These are phyloP conservation scores for Xylaria hypoxylon DNA, from an alignment of 2,329 filamentous ascomycete genomes.

Conservation along the genomic window DNA sequence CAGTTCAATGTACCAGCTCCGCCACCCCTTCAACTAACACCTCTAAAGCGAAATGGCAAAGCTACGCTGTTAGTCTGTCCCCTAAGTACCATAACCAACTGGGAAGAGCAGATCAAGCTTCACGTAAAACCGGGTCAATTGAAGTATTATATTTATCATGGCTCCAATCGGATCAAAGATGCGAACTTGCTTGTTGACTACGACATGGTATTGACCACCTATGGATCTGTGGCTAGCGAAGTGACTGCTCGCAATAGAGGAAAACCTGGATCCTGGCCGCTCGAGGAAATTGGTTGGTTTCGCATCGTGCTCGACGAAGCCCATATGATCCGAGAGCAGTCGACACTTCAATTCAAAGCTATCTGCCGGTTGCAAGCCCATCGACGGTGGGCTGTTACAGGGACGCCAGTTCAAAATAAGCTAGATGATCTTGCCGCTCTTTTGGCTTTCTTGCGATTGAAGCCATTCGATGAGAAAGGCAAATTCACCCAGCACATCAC, in stretches of 20 bases:
- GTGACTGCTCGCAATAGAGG: constrained; percentile 71
- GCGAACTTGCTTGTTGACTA: constrained; percentile 74
- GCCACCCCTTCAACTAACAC: constrained; percentile 61
- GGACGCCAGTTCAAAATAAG: constrained; percentile 94
- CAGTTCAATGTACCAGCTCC: constrained; percentile 57
- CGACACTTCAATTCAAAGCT: constrained; percentile 84
- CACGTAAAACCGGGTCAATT: constrained; percentile 76
- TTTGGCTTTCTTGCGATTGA: constrained; percentile 84
- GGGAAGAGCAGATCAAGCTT: constrained; percentile 90
- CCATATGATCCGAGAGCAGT: constrained; percentile 90
- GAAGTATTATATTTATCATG: constrained; percentile 87
- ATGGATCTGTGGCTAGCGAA: constrained; percentile 87
- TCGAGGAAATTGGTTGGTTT: constrained; percentile 89
- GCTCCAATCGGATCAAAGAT: constrained; percentile 78
- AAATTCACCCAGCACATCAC: constrained; percentile 85
- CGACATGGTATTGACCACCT: constrained; percentile 92
- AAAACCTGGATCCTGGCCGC: constrained; percentile 70
- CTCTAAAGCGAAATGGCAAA: constrained; percentile 74
- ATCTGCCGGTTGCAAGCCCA: constrained; percentile 83
- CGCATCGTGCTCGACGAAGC: constrained; percentile 94
- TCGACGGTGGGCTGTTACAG: constrained; percentile 95
- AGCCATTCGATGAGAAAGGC: constrained; percentile 82
- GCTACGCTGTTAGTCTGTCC: constrained; percentile 90
- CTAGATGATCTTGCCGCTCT: constrained; percentile 90
- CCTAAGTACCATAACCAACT: constrained; percentile 91